A percentile compares a stretch with the other conserved stretches of the same genome.
These are phyloP conservation scores for Caloboletus firmus DNA, from an alignment of 1,284 basidiomycete genomes.

Conservation along the genomic window DNA sequence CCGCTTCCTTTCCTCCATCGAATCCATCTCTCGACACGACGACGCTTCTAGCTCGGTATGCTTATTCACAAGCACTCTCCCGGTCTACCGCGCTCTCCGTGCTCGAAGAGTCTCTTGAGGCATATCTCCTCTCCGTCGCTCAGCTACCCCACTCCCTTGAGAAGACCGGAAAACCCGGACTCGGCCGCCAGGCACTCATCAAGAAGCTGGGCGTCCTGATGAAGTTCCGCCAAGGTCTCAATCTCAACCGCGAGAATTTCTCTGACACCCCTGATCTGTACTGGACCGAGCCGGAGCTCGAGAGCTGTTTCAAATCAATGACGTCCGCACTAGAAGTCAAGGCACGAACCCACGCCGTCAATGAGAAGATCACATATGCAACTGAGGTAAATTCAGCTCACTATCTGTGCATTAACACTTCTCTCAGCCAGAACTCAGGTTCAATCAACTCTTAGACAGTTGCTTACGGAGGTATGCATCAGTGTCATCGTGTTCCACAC, in stretches of 20 bases:
- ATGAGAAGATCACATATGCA: constrained; percentile 92
- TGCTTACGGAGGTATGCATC: constrained; percentile 68
- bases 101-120: constrained; percentile 78
- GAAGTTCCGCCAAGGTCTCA: constrained; percentile 85
- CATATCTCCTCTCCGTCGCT: constrained; percentile 80
- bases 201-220: constrained; percentile 87
- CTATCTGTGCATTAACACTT: neutral
- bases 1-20: constrained; percentile 48
- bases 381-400: constrained; percentile 57
- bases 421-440: constrained; percentile 40
- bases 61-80: constrained; percentile 86
- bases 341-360: constrained; percentile 74
- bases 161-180: constrained; percentile 77
- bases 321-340: constrained; percentile 82
- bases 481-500: neutral
- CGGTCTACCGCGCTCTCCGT: constrained; percentile 83
- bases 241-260: constrained; percentile 85
- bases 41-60: constrained; percentile 81
- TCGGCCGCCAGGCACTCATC: constrained; percentile 76
- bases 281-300: constrained; percentile 87
- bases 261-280: constrained; percentile 89
- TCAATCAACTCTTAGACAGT: constrained; percentile 71
- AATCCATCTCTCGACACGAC: constrained; percentile 51
- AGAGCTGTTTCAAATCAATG: constrained; percentile 84
- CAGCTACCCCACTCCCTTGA: constrained; percentile 73